Evolutionary conservation across 2,329 filamentous ascomycete species (phyloP), one percentile per base, ranked within the genome.

Genomic region (Periglandula ipomoeae): DNA sequence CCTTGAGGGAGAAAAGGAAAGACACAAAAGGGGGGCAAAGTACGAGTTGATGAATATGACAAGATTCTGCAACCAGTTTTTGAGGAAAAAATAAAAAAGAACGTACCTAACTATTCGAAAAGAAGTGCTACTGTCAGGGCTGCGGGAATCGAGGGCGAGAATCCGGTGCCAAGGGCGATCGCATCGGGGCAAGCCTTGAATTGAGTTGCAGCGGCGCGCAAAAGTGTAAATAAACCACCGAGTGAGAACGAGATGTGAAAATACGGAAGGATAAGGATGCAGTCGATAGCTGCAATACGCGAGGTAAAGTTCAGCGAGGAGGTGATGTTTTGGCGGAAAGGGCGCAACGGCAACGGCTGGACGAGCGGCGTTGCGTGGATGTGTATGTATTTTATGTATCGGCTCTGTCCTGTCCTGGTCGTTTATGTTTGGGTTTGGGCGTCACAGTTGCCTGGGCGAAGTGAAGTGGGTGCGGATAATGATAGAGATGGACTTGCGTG

Each of bases 141-240:
- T 41, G 26, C 30, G 30, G 20, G n/a, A 17, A 23, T 26, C 37
- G 39, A 7, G 23, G 39, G 23, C 22, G 49, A 44, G 24, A 39
- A 45, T 37, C 23, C 30, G 34, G 38, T 43, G 22, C 45, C 39
- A 32, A 51, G 34, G 49, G 46, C 38, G 23, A 50, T 53, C 34
- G 45, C 49, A 55, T 54, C 44, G 46, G 41, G 35, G n/a, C 23
- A 43, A 27, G 13, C 34, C 27, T 24, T 20, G 22, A n/a, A 24
- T 10, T 38, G 5, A 17, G 7, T 44, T 20, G 20, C 22, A 27
- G 13, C 30, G 3, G 15, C 43, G 15, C 10, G 43, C 15, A 32
- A 15, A 15, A 32, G 11, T 32, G 30, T 32, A 13, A 32, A 32
- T 3, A 15, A 9, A 32, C 11, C 30, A 32, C 11, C 30, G 30